Conservation (phyloP, 306 rosid species). For the Sicyos baderoa region DNA sequence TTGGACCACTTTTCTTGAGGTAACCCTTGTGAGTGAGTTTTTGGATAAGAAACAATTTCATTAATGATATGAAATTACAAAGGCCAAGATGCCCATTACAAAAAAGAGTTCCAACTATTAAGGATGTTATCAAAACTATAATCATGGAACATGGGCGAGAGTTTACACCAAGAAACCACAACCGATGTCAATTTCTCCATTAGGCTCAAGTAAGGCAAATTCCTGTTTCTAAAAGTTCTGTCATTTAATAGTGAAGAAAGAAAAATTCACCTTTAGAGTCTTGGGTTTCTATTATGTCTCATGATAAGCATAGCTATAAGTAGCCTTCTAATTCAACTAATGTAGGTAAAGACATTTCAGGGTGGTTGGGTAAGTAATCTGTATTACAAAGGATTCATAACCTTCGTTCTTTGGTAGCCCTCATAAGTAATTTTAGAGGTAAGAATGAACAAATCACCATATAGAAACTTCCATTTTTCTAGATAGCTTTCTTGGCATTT, state of each 20-base stretch:
- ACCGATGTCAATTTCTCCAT: no score
- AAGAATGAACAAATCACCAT: neutral
- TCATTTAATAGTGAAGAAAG: neutral
- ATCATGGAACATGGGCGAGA: no score
- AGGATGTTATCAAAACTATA: no score
- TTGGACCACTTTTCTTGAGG: neutral
- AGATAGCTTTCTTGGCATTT: constrained; percentile 1
- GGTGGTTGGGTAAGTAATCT: constrained; percentile 2
- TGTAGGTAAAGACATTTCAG: neutral
- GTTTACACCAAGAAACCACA: no score
- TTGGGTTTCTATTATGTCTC: neutral
- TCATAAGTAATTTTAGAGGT: neutral
- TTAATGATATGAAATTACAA: no score
- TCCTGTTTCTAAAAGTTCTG: no score
- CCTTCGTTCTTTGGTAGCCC: neutral
- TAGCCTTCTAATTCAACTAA: neutral
- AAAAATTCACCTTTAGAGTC: neutral
- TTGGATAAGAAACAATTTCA: no score
- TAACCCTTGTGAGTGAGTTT: neutral
- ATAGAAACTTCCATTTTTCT: neutral
- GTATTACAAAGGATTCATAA: neutral
- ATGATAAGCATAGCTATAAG: neutral
- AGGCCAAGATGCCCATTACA: no score
- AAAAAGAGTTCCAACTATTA: no score
- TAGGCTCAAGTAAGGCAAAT: no score